Base-by-base conservation (phyloP, 148 eudicot species). In the Camellia japonica region DNA sequence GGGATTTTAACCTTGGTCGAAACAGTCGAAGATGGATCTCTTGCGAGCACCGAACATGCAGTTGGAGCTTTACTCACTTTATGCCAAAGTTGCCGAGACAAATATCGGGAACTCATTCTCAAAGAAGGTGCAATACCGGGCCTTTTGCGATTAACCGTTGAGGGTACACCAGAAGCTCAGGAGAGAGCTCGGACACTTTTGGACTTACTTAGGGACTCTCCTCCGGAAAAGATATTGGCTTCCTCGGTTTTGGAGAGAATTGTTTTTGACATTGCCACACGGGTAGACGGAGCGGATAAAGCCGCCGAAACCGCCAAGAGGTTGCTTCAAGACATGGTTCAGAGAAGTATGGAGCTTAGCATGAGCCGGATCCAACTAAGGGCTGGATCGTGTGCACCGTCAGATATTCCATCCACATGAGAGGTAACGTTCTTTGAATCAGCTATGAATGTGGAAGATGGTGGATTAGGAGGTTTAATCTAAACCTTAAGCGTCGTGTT, bases 91-190 rank as follows among this genome's bases (percentile, higher is more conserved):
- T 88, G 86, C 68, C 83, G 91, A 46, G 82, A 70, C 66, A 93
- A 91, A 80, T 93, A 89, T 73, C 73, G 97, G 78, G 91, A 88
- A 61, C 90, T 90, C 47, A 93, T 93, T 67, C 88, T 93, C 5
- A 85, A 86, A 49, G 94, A 91, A 91, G 97, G 97, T 80, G 88
- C 93, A 16, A 88, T 93, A 74, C 97, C 97, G 0, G 97, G 97
- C 65, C 92, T 93, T 72, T 69, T 93, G 47, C 75, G 90, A 19
- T 59, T 93, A 63, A 93, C 97, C 47, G 97, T 82, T 42, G 91
- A 93, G 73, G 97, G 97, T 44, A 91, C 94, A 38, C 70, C 80
- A 14, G 84, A 86, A 69, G 89, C 90, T 68, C 91, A 87, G 79
- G 89, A 86, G 74, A 86, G 81, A 74, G 92, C 97, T 65, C 80